Evolutionary conservation across 2,329 filamentous ascomycete genomes (phyloP), one percentile per base, ranked within the genome.

Genomic region (Rutstroemia sp.): DNA sequence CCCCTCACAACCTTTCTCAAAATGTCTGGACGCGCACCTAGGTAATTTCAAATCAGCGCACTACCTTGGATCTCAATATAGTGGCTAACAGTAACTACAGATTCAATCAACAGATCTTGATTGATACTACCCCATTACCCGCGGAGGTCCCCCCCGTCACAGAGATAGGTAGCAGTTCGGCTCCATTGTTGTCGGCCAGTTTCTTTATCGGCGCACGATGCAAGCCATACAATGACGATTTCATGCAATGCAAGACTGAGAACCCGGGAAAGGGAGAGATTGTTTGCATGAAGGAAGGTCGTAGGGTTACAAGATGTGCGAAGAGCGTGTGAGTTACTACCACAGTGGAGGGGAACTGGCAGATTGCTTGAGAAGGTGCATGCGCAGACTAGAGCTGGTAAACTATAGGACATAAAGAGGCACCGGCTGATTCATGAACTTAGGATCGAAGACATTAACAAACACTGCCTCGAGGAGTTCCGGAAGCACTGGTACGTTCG

Each of bases 241-340:
- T 88, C 77, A 99, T 99, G 92, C 89, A 95, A 78, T 99, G 94
- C 87, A 99, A 99, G 86, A 89, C 83, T 65, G 91, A 96, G 76
- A 86, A 90, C 68, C 87, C 89, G 61, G 94, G 94, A 68, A 84
- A 83, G 74, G 94, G 91, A 72, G 94, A 99, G 79, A 74, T 95
- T 62, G 89, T 96, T 65, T 99, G 94, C 76, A 77, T 99, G 81
- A 92, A 89, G 80, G 94, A 99, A 78, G 94, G 94, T 57, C 83
- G 94, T 73, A 89, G 94, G 74, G 94, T 99, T 60, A 99, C 94
- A 66, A 84, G 94, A 76, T 99, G 94, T 78, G 94, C 94, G 58
- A 86, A 88, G 66, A 95, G 90, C 75, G 94, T 99, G 89, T 96
- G 87, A 68, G 88, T 87, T 48, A 5, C 25, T 47, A 23, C 21